A percentile compares a stretch with the other conserved stretches of the same genome.
Evolutionary conservation across 345 rosid species (phyloP).

Genomic region (Firmiana major): DNA sequence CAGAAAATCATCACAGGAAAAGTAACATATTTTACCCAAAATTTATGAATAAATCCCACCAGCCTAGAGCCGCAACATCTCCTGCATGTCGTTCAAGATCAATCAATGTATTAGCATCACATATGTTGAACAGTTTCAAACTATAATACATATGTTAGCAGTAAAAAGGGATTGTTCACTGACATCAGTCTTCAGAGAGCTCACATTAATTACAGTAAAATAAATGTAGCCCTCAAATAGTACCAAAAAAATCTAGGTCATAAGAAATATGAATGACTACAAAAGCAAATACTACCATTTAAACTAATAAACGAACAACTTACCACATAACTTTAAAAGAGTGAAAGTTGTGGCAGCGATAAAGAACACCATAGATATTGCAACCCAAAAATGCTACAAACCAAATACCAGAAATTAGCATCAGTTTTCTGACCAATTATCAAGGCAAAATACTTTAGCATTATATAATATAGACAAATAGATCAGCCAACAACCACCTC

Average conservation of each 20-base stretch:
- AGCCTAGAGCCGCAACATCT: constrained; percentile 77
- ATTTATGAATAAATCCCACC: constrained; percentile 95
- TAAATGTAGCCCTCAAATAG: not conserved
- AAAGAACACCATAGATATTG: constrained; percentile 90
- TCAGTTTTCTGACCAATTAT: constrained; percentile 8
- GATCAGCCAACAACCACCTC: not conserved
- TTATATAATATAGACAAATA: not conserved
- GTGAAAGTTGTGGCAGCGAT: constrained; percentile 85
- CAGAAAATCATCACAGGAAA: constrained; percentile 5
- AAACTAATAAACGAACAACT: constrained; percentile 20
- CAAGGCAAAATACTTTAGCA: not conserved
- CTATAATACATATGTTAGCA: not conserved
- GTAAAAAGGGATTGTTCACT: not conserved
- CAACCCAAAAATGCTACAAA: constrained; percentile 91
- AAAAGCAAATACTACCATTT: not conserved
- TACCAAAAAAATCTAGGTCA: not conserved
- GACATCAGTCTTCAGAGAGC: not conserved
- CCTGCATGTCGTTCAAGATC: constrained; percentile 41
- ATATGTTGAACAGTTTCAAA: not conserved
- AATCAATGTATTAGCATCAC: not conserved
- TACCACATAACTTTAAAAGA: constrained; percentile 85
- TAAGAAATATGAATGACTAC: not conserved
- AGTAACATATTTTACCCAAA: constrained; percentile 51
- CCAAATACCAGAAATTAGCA: constrained; percentile 24
- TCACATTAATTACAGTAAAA: not conserved